Conservation (phyloP, 768 basidiomycete species). For the Phylloporus arenicola region DNA sequence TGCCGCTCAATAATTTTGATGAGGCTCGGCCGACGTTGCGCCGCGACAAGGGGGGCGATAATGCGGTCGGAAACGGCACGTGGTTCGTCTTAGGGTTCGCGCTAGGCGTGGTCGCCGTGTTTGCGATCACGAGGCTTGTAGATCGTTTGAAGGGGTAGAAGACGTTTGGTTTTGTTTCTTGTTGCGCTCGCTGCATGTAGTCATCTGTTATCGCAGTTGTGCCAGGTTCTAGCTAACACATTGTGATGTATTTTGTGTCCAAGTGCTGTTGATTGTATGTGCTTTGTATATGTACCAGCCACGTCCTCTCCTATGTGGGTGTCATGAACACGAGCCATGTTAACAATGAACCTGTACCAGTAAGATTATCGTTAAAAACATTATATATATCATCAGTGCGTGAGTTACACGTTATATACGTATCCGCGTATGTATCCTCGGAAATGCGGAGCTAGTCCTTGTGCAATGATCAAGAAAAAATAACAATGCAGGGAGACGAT, state of each 20-base stretch:
- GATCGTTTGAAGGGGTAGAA: neutral
- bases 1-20: constrained; percentile 16
- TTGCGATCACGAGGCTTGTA: constrained; percentile 4
- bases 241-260: neutral
- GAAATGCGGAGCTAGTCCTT: constrained; percentile 4
- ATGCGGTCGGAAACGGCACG: neutral
- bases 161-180: neutral
- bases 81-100: constrained; percentile 17
- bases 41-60: neutral
- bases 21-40: constrained; percentile 13
- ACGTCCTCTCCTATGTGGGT: neutral
- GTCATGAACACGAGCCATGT: too few relatives aligned
- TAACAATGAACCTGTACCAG: too few relatives aligned
- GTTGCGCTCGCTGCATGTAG: neutral
- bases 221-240: neutral
- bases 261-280: neutral
- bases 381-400: constrained; percentile 17
- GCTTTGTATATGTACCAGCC: neutral
- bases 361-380: constrained; percentile 5
- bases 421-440: constrained; percentile 11
- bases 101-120: constrained; percentile 10
- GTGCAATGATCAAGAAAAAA: constrained; percentile 8
- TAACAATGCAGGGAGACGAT: neutral
- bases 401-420: constrained; percentile 22
- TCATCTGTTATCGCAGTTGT: neutral